Percentiles rank a stretch among this genome's conserved stretches.
phyloP scores from a whole-genome alignment of 2,329 filamentous ascomycete species.

The Fusarium neocosmosporiellum region DNA sequence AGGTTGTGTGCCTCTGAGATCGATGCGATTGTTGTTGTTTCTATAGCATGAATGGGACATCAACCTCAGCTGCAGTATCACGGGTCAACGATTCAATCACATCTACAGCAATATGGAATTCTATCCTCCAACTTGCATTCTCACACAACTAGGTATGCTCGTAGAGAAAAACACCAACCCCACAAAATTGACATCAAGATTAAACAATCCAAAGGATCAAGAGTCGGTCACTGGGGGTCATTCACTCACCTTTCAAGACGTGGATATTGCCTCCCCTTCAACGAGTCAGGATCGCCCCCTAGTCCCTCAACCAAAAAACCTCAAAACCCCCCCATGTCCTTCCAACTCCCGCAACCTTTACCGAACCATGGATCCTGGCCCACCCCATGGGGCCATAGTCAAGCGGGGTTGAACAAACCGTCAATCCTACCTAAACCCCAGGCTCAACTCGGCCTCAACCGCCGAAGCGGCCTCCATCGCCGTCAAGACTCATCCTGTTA shows the following conservation, averaged over 20 bases:
- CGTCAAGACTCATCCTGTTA: background rate
- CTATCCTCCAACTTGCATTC: background rate
- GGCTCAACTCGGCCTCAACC: conserved; percentile 29
- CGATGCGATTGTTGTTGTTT: background rate
- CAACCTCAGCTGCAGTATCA: background rate
- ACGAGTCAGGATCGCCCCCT: conserved; percentile 26
- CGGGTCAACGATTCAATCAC: too few species aligned
- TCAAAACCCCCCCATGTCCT: conserved; percentile 1
- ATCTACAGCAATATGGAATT: background rate
- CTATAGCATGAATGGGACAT: background rate
- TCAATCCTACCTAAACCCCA: background rate
- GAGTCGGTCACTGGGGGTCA: background rate
- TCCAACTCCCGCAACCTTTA: background rate
- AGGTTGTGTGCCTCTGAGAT: background rate
- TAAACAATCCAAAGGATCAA: background rate
- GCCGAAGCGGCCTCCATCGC: conserved; percentile 29
- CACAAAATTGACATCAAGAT: background rate
- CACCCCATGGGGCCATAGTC: conserved; percentile 4
- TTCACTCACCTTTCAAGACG: background rate
- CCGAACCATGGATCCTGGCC: conserved; percentile 1
- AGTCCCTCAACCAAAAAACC: conserved; percentile 1
- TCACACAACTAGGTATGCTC: too few species aligned
- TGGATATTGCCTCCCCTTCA: background rate
- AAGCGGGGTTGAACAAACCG: conserved; percentile 27
- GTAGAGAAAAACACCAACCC: background rate